phyloP scores from a whole-genome alignment of 2,329 filamentous ascomycete species.

The Orbilia ellipsospora region DNA sequence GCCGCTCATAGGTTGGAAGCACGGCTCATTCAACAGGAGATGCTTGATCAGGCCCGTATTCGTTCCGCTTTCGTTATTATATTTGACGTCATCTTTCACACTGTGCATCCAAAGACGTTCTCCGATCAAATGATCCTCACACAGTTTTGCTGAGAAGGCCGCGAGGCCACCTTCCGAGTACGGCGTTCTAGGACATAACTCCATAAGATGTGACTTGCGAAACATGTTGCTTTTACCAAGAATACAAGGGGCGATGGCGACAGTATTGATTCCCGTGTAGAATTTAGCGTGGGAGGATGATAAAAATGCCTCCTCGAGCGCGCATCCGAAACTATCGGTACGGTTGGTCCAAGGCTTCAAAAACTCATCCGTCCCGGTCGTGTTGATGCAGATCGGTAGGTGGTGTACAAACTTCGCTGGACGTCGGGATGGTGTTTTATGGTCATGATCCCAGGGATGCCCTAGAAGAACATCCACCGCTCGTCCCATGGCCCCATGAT shows the following conservation, averaged over 20 bases:
- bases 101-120: slow-evolving; percentile 85
- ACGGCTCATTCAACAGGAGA: slow-evolving; percentile 84
- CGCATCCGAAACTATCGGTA: slow-evolving; percentile 70
- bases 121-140: slow-evolving; percentile 95
- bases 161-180: slow-evolving; percentile 78
- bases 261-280: slow-evolving; percentile 95
- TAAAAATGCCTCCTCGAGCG: slow-evolving; percentile 94
- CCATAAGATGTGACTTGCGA: slow-evolving; percentile 86
- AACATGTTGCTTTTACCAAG: slow-evolving; percentile 99
- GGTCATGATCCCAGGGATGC: slow-evolving; percentile 66
- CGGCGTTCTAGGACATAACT: slow-evolving; percentile 70
- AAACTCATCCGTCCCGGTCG: slow-evolving; percentile 63
- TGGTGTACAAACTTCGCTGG: slow-evolving; percentile 80
- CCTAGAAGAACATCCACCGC: slow-evolving; percentile 92
- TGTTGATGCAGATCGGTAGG: slow-evolving; percentile 80
- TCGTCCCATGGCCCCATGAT: slow-evolving; percentile 78
- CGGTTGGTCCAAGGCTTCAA: slow-evolving; percentile 37
- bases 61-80: slow-evolving; percentile 58
- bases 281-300: slow-evolving; percentile 95
- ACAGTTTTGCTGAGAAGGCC: slow-evolving; percentile 94
- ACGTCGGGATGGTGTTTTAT: slow-evolving; percentile 66
- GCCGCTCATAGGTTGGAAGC: slow-evolving; percentile 85
- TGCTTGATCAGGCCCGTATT: slow-evolving; percentile 74
- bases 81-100: slow-evolving; percentile 64
- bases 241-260: slow-evolving; percentile 88